Conservation (phyloP, 139 green algal species). For the Trebouxia sp. region DNA sequence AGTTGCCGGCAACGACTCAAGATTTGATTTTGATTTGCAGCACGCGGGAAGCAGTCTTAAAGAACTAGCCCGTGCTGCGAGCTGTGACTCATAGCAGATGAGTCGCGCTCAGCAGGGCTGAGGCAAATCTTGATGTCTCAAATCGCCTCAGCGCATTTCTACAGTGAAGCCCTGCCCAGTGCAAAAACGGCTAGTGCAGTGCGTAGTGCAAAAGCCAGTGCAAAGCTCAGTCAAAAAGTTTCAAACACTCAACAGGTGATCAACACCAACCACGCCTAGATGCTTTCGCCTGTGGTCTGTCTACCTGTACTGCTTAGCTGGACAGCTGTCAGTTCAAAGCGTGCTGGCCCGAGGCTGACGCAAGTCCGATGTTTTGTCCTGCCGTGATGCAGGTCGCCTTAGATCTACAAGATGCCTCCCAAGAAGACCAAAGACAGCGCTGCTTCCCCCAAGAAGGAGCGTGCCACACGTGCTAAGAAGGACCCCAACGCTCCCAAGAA, state of each 20-base stretch:
- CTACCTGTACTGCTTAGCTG: neutral
- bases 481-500: conserved; percentile 69
- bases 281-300: neutral
- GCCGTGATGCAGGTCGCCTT: conserved; percentile 5
- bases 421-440: conserved; percentile 17
- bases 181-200: conserved; percentile 27
- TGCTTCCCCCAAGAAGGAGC: conserved; percentile 18
- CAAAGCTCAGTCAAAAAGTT: conserved; percentile 19
- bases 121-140: conserved; percentile 19
- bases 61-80: too few species aligned
- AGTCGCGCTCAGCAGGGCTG: neutral
- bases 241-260: conserved; percentile 18
- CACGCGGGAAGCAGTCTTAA: too few species aligned
- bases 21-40: too few species aligned
- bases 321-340: conserved; percentile 4
- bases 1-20: too few species aligned
- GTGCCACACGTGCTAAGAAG: conserved; percentile 35
- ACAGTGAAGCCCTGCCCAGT: neutral
- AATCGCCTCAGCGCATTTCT: neutral
- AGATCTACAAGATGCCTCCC: conserved; percentile 25
- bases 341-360: neutral
- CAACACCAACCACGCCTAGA: neutral
- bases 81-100: too few species aligned
- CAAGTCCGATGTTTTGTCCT: conserved; percentile 8
- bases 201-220: neutral